phyloP scores from a whole-genome alignment of 2,329 filamentous ascomycete genomes.

The Verticillium tricorpus region DNA sequence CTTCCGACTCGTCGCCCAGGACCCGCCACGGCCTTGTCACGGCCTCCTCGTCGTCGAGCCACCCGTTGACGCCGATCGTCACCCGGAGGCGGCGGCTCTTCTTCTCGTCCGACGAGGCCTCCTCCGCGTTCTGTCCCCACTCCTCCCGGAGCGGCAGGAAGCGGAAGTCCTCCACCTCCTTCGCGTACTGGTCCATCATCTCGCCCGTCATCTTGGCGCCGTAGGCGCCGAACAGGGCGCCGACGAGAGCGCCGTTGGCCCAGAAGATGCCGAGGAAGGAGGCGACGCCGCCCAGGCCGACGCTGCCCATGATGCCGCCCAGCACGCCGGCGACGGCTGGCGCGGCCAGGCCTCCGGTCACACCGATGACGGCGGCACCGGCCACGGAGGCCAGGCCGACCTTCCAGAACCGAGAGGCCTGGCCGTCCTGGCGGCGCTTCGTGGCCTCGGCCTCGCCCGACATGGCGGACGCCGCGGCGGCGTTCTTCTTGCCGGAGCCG shows the following conservation, averaged over 20 bases:
- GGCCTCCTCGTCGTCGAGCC: conserved; percentile 72
- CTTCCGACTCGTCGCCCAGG: conserved; percentile 66
- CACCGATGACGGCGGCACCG: conserved; percentile 83
- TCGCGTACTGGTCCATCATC: conserved; percentile 84
- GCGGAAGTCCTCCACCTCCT: conserved; percentile 75
- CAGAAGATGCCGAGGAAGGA: conserved; percentile 83
- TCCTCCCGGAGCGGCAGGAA: conserved; percentile 68
- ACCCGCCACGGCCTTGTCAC: conserved; percentile 76
- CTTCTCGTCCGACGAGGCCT: conserved; percentile 18
- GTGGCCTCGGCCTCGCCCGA: conserved; percentile 72
- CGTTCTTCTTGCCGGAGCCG: conserved; percentile 22
- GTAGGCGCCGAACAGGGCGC: conserved; percentile 83
- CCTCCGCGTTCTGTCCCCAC: conserved; percentile 27
- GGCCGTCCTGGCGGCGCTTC: conserved; percentile 67
- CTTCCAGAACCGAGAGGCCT: conserved; percentile 75
- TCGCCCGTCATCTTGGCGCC: conserved; percentile 75
- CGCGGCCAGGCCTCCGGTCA: conserved; percentile 87
- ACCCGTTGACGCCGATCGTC: conserved; percentile 83
- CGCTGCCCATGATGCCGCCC: conserved; percentile 76
- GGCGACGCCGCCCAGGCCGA: conserved; percentile 80
- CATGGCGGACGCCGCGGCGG: conserved; percentile 35
- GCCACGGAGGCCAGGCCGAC: conserved; percentile 85
- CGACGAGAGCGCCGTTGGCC: conserved; percentile 80
- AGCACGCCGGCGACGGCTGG: conserved; percentile 83
- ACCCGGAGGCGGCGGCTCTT: conserved; percentile 60